phyloP scores from a whole-genome alignment of 306 rosid genomes.

The Gastrolobium villosum region DNA sequence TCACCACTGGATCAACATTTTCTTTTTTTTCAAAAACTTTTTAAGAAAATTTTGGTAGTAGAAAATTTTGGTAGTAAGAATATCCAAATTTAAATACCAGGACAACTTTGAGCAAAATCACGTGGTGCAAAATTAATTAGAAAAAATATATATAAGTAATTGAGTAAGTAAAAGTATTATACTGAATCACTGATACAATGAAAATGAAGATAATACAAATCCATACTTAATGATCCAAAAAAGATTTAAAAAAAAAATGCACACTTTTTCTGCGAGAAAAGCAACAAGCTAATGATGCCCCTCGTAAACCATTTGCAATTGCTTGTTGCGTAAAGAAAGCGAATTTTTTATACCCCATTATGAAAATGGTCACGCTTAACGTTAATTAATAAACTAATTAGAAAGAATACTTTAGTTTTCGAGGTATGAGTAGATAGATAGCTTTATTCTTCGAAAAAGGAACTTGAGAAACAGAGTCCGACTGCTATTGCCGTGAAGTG shows the following conservation, averaged over 20 bases:
- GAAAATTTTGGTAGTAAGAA: too few relatives aligned
- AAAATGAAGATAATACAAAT: neutral
- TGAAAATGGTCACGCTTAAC: conserved; percentile 19
- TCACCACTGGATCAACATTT: too few relatives aligned
- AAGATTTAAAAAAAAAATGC: neutral
- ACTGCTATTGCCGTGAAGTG: conserved; percentile 39
- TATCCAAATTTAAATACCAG: too few relatives aligned
- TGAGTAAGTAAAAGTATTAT: neutral
- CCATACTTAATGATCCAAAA: neutral
- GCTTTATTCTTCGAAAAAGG: conserved; percentile 51
- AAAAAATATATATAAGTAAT: too few relatives aligned
- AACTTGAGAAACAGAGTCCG: conserved; percentile 35
- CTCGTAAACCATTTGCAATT: conserved; percentile 59
- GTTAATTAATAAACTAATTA: conserved; percentile 19
- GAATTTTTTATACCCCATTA: conserved; percentile 37
- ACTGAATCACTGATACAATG: neutral
- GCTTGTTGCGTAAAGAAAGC: conserved; percentile 48
- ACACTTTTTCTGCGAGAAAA: conserved; percentile 10
- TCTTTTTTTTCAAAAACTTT: too few relatives aligned
- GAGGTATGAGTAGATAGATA: conserved; percentile 47
- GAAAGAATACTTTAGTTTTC: conserved; percentile 13
- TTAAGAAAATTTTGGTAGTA: too few relatives aligned
- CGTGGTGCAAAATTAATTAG: neutral
- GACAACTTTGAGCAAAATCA: neutral
- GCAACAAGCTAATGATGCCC: conserved; percentile 57